phyloP scores from a whole-genome alignment of 306 rosid species.

The Spatholobus suberectus region DNA sequence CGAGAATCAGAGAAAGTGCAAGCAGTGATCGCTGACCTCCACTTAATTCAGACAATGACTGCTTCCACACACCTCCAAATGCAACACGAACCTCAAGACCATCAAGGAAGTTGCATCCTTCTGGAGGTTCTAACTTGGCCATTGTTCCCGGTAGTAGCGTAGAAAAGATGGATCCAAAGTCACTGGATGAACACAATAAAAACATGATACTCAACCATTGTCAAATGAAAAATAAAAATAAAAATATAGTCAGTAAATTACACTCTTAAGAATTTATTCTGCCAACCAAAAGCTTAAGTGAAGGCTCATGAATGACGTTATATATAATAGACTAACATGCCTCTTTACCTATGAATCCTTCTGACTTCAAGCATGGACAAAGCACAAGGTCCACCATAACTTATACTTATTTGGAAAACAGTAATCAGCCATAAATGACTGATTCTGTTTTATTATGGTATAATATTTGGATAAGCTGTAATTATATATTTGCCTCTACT shows the following conservation, averaged over 20 bases:
- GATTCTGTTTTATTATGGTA: not conserved
- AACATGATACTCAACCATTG: constrained; percentile 6
- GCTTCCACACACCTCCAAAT: constrained; percentile 98
- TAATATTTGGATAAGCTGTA: not conserved
- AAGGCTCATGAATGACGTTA: not conserved
- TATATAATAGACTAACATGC: not conserved
- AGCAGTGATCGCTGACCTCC: constrained; percentile 99
- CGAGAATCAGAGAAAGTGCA: constrained; percentile 92
- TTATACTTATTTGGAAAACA: no score
- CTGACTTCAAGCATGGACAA: not conserved
- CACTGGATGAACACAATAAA: constrained; percentile 57
- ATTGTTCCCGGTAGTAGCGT: constrained; percentile 91
- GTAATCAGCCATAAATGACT: no score
- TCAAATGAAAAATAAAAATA: constrained; percentile 17
- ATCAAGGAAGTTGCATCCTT: constrained; percentile 91
- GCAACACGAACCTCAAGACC: constrained; percentile 99
- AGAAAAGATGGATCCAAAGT: constrained; percentile 96
- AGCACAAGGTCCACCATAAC: no score
- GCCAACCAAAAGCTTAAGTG: not conserved
- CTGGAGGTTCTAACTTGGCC: constrained; percentile 97
- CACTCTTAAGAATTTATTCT: constrained; percentile 17
- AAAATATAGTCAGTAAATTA: constrained; percentile 17
- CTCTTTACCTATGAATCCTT: not conserved
- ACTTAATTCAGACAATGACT: constrained; percentile 94
- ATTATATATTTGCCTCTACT: not conserved